Percentiles rank a stretch among this genome's conserved stretches.
Evolutionary conservation across 2,329 filamentous ascomycete species (phyloP).

Genomic region (Pyrenochaeta sp.): DNA sequence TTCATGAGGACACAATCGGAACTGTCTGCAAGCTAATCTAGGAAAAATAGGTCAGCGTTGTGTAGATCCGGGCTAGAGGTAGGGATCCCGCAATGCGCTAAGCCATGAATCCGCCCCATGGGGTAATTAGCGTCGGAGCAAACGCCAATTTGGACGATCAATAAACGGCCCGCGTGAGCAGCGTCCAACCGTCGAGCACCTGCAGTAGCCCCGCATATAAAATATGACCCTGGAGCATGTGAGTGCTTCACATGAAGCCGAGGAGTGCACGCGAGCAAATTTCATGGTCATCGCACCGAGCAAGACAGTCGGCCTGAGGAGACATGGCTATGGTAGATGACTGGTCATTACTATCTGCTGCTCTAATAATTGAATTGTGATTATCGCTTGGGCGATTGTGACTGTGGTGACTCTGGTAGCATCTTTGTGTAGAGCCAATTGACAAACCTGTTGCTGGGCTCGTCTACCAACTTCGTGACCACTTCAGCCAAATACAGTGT

Average conservation of each 20-base stretch:
- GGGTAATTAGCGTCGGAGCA: slow-evolving; percentile 20
- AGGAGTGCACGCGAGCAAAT: slow-evolving; percentile 3
- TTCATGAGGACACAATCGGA: not conserved
- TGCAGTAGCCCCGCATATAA: slow-evolving; percentile 4
- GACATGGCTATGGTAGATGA: not conserved
- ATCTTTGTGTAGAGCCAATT: slow-evolving; percentile 64
- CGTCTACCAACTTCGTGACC: slow-evolving; percentile 47
- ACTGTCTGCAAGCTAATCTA: not conserved
- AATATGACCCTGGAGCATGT: not conserved
- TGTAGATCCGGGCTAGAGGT: not conserved
- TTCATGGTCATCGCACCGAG: not conserved
- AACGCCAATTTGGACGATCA: slow-evolving; percentile 20
- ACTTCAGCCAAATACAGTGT: slow-evolving; percentile 46
- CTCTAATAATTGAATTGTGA: not conserved
- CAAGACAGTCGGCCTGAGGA: not conserved
- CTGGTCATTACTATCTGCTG: not conserved
- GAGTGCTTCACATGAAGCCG: slow-evolving; percentile 26
- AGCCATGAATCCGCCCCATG: slow-evolving; percentile 9
- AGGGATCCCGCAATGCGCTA: slow-evolving; percentile 8
- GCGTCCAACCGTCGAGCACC: slow-evolving; percentile 2
- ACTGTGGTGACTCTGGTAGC: slow-evolving; percentile 19
- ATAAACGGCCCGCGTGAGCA: slow-evolving; percentile 13
- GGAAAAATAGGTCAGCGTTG: not conserved
- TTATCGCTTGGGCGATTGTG: not conserved
- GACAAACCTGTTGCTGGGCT: slow-evolving; percentile 63